phyloP scores from a whole-genome alignment of 2,329 filamentous ascomycete genomes.

The Fusarium nodosum region DNA sequence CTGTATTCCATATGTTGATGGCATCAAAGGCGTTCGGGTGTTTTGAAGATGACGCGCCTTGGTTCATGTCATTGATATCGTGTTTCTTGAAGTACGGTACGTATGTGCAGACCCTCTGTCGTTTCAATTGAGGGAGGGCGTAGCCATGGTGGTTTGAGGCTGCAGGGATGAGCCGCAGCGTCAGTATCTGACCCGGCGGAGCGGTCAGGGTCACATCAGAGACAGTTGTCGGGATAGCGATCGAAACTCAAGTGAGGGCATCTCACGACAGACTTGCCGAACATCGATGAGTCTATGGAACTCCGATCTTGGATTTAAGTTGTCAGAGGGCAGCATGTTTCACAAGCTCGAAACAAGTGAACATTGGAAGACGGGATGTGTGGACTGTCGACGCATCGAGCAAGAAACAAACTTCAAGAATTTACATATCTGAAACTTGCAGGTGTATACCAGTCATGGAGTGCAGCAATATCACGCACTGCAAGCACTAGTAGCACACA shows the following conservation, averaged over 20 bases:
- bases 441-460: conserved; percentile 7
- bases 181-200: conserved; percentile 25
- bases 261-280: conserved; percentile 15
- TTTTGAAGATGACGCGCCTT: conserved; percentile 27
- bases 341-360: conserved; percentile 28
- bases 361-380: conserved; percentile 17
- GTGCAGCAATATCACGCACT: conserved; percentile 22
- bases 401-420: conserved; percentile 17
- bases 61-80: conserved; percentile 15
- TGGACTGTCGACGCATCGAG: conserved; percentile 8
- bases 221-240: conserved; percentile 7
- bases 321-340: conserved; percentile 38
- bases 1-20: conserved; percentile 33
- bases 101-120: background rate
- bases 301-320: conserved; percentile 34
- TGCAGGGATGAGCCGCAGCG: conserved; percentile 35
- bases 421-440: conserved; percentile 21
- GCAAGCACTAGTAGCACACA: conserved; percentile 4
- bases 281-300: conserved; percentile 36
- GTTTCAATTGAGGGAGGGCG: conserved; percentile 1
- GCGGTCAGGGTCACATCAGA: conserved; percentile 18
- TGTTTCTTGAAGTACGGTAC: conserved; percentile 1
- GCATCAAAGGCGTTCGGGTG: conserved; percentile 31
- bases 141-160: conserved; percentile 21
- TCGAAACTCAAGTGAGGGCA: conserved; percentile 30